Evolutionary conservation across 371 early-diverging fungal genomes (phyloP), one percentile per base, ranked within the genome.

Genomic region (Phascolomyces articulosus): DNA sequence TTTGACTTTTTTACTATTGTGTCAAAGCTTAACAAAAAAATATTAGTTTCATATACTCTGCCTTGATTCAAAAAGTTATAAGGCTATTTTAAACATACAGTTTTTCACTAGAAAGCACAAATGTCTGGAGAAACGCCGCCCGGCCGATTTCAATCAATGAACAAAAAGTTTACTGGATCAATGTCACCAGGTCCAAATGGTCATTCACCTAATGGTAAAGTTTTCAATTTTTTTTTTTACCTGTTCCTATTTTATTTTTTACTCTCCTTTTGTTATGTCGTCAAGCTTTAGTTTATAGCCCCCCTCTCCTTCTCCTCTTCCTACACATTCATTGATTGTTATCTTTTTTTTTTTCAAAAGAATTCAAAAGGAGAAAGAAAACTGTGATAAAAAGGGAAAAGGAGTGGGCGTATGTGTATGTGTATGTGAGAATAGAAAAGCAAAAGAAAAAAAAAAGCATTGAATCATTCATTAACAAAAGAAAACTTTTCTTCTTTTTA

Each of bases 121-220:
- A 60, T 60, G 60, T 60, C 60, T 20, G 60, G 60, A 18, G 60
- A 60, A 23, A 51, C 51, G 11, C 31, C 49, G 27, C 29, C 60
- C 21, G 49, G 60, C 10, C 44, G 60, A 28, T 60, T 48, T 49
- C 29, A 29, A 18, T 27, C 60, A n/a, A 27, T 40, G 13, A 31
- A 40, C 31, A 60, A 44, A 60, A 60, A 60, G 49, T 60, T 48
- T 23, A 16, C 60, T 29, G 49, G 60, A 47, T 48, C 27, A 8
- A 60, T 60, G 60, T 41, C 29, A 47, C 60, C 60, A n/a, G 60
- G 48, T 10, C 16, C 40, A 13, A 40, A 40, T 34, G 11, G 11
- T 57, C 57, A 57, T 40, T 57, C 57, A 20, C 57, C 44, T n/a
- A 27, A 41, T 44, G 60, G 60, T 60, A 60, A 41, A 40, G n/a